Evolutionary conservation across 2,329 filamentous ascomycete species (phyloP), one percentile per base, ranked within the genome.

Genomic region (Stagonosporopsis cucurbitacearum): DNA sequence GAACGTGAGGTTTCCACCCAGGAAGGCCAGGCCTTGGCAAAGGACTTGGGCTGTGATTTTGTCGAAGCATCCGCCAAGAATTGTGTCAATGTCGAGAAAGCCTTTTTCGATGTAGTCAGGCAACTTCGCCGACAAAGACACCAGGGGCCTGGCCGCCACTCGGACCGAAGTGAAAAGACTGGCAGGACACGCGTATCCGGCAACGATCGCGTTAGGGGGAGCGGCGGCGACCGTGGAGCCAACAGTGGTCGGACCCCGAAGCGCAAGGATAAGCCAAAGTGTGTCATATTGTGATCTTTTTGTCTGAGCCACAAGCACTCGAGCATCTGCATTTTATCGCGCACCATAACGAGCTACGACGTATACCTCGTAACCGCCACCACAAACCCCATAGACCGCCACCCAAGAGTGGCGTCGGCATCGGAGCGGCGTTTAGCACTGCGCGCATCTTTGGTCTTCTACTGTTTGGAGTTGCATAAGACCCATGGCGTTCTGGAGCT

Each of bases 51-150:
- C 60, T 98, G 95, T 79, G 93, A 97, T 67, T 98, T 98, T 69
- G 92, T 97, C 67, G 94, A 98, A 77, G 93, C 94, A 2, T 97
- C 93, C 6, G 94, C 94, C 32, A 97, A 97, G 81, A 97, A 96
- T 75, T 96, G 93, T 79, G 92, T 97, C 81, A 97, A 98, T 71
- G 94, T 97, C 50, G 95, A 96, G 77, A 98, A 96, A 82, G 94
- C 92, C 28, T 98, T 99, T 73, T 98, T 96, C 78, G 95, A 99
- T 72, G 95, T 99, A 7, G 95, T 98, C 50, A 84, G 95, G 65
- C 91, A 95, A 75, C 81, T 99, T 63, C 88, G 95, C 66, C 87
- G 90, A 68, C 92, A 96, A 78, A 85, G 91, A 69, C 88, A 91
- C 55, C 68, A 72, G 40, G 67, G 68, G 39, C 57, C 50, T 13